These are phyloP conservation scores for Sclerotinia trifoliorum DNA, from an alignment of 2,329 filamentous ascomycete genomes.

Conservation along the genomic window DNA sequence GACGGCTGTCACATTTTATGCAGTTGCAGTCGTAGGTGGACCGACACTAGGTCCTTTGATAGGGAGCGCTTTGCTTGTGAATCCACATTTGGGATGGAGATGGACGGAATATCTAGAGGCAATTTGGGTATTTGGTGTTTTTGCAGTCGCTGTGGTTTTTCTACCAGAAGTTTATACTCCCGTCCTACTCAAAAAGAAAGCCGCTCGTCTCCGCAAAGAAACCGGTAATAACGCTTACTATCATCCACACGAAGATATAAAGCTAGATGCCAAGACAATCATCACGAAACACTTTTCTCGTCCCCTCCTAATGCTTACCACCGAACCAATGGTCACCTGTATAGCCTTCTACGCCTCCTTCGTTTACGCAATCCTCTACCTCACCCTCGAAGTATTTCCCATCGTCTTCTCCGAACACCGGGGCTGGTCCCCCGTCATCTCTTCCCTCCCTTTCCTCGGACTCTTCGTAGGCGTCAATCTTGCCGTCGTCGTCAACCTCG, in stretches of 20 bases:
- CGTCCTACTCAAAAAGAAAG: constrained; percentile 45
- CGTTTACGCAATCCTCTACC: constrained; percentile 68
- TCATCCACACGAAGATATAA: constrained; percentile 35
- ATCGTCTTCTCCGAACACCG: constrained; percentile 64
- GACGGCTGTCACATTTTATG: constrained; percentile 62
- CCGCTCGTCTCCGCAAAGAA: constrained; percentile 40
- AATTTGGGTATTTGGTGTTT: constrained; percentile 46
- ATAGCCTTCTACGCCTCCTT: constrained; percentile 71
- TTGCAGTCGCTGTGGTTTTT: constrained; percentile 43
- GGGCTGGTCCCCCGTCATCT: constrained; percentile 57
- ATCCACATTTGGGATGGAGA: constrained; percentile 43
- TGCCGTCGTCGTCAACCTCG: constrained; percentile 51
- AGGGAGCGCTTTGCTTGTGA: constrained; percentile 37
- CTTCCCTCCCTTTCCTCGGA: constrained; percentile 60
- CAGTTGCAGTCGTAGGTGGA: constrained; percentile 42
- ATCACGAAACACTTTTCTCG: constrained; percentile 37
- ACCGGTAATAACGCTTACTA: constrained; percentile 33
- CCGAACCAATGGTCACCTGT: constrained; percentile 61
- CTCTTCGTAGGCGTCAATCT: constrained; percentile 46
- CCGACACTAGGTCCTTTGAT: constrained; percentile 40
- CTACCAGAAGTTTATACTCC: constrained; percentile 49
- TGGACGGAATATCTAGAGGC: constrained; percentile 42
- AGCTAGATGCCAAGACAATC: constrained; percentile 34
- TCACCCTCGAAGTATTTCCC: constrained; percentile 57
- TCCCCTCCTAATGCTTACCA: constrained; percentile 50